A percentile compares a stretch with the other conserved stretches of the same genome.
These are phyloP conservation scores for Linum trigynum DNA, from an alignment of 345 rosid species.

Conservation along the genomic window DNA sequence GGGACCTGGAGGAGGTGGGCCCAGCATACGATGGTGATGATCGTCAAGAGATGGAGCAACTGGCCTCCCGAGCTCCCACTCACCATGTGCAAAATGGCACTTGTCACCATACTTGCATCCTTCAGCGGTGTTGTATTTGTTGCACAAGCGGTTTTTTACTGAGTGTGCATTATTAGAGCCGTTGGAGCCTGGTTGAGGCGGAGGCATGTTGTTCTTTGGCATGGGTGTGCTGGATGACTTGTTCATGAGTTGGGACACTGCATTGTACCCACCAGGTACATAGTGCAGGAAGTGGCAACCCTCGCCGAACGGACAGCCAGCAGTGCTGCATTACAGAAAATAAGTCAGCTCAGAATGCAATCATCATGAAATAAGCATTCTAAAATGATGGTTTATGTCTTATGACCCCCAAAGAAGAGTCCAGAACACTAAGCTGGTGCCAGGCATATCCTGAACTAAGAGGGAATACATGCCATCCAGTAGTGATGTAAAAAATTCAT, in stretches of 20 bases:
- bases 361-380: conserved; percentile 5
- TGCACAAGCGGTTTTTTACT: conserved; percentile 53
- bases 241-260: conserved; percentile 73
- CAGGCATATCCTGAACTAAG: background rate
- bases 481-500: no score
- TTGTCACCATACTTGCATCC: conserved; percentile 75
- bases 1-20: conserved; percentile 22
- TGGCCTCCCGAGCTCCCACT: conserved; percentile 61
- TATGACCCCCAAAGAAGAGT: background rate
- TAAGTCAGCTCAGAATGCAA: conserved; percentile 16
- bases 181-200: conserved; percentile 26
- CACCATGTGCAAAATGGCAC: conserved; percentile 69
- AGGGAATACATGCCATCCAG: no score
- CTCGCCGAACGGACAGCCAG: conserved; percentile 91
- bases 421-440: background rate
- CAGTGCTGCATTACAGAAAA: conserved; percentile 36
- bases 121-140: conserved; percentile 43
- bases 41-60: conserved; percentile 31
- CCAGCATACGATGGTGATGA: conserved; percentile 29
- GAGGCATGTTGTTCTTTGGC: conserved; percentile 38
- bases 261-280: conserved; percentile 74
- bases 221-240: conserved; percentile 33
- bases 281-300: conserved; percentile 80
- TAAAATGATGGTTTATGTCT: background rate
- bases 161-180: conserved; percentile 30